A percentile compares a stretch with the other conserved stretches of the same genome.
Conservation (phyloP, 169 alveolate genomes). For the Neospora caninum region DNA sequence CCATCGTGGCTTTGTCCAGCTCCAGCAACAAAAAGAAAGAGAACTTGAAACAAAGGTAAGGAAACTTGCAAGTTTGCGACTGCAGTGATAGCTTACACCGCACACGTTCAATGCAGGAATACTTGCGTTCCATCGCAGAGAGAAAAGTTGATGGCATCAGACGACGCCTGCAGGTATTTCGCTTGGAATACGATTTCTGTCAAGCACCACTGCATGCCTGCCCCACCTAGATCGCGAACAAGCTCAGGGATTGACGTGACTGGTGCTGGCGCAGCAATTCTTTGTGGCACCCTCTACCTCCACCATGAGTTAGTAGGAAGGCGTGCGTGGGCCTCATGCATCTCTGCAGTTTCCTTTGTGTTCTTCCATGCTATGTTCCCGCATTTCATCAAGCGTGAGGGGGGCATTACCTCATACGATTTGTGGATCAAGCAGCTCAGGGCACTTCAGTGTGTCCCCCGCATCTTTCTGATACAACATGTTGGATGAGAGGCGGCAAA, state of each 20-base stretch:
- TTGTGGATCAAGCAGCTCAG: background rate
- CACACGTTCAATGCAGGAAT: background rate
- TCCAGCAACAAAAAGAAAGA: background rate
- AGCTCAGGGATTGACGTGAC: too few species aligned
- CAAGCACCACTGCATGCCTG: background rate
- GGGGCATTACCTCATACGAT: too few species aligned
- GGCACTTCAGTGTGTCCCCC: background rate
- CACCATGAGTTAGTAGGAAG: too few species aligned
- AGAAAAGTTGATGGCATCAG: conserved; percentile 15
- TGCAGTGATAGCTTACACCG: background rate
- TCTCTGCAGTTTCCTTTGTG: too few species aligned
- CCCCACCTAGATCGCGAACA: background rate
- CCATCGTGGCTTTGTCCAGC: background rate
- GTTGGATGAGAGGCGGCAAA: background rate
- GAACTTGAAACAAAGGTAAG: conserved; percentile 17
- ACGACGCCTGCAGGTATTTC: background rate
- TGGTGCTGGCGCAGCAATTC: background rate
- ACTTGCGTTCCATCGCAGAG: conserved; percentile 23
- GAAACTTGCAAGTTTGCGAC: background rate
- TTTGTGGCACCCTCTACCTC: background rate
- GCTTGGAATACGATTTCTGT: background rate
- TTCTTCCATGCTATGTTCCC: too few species aligned
- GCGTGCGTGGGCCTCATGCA: too few species aligned
- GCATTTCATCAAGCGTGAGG: too few species aligned
- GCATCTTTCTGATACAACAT: background rate